These are phyloP conservation scores for Cladophialophora bantiana DNA, from an alignment of 2,329 filamentous ascomycete species.

Conservation along the genomic window DNA sequence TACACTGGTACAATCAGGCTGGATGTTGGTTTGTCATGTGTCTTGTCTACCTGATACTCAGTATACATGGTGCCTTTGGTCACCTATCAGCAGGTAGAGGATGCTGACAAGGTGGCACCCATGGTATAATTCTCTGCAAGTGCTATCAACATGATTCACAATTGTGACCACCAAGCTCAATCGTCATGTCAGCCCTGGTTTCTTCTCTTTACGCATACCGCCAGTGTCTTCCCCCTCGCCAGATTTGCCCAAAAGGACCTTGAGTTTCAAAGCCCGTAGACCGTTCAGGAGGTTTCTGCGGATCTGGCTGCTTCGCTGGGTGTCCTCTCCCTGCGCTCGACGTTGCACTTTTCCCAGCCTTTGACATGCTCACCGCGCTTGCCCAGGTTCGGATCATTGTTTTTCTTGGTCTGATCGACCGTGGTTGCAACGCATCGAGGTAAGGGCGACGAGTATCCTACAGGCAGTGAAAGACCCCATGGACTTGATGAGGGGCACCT, in stretches of 20 bases:
- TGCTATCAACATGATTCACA: background rate
- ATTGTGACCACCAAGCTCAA: background rate
- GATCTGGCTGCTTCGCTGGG: conserved; percentile 27
- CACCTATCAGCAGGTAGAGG: background rate
- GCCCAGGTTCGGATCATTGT: conserved; percentile 12
- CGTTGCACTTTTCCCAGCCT: conserved; percentile 4
- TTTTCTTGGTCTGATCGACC: conserved; percentile 22
- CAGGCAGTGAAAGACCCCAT: background rate
- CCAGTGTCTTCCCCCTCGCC: conserved; percentile 6
- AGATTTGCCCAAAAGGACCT: conserved; percentile 15
- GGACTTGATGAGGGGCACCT: background rate
- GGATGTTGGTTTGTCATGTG: background rate
- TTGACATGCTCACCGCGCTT: conserved; percentile 15
- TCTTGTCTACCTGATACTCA: background rate
- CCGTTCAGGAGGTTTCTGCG: conserved; percentile 16
- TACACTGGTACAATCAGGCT: too few relatives aligned
- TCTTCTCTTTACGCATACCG: background rate
- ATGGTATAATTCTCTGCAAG: background rate
- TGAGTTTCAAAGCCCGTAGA: conserved; percentile 23
- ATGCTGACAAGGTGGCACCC: background rate
- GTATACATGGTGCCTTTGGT: background rate
- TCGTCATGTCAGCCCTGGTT: background rate
- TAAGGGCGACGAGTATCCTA: too few relatives aligned
- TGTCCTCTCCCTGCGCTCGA: conserved; percentile 13
- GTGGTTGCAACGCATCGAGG: background rate